phyloP scores from a whole-genome alignment of 129 eudicot genomes.

The Chrysanthemum seticuspe region DNA sequence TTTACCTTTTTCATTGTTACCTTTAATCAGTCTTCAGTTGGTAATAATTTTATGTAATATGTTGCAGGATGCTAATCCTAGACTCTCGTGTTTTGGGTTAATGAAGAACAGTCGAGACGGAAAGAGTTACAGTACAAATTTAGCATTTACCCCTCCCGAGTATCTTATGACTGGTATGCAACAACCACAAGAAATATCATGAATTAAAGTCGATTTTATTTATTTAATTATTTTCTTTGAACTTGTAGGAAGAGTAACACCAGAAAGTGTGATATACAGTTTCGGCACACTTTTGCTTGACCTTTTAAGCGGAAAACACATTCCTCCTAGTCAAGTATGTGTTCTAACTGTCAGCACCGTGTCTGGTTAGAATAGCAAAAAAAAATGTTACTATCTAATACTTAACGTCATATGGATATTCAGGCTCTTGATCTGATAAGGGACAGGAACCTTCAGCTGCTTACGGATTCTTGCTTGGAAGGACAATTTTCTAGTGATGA shows the following conservation, averaged over 20 bases:
- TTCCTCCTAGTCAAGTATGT: constrained; percentile 76
- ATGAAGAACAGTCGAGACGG: constrained; percentile 99
- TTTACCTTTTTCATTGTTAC: background rate
- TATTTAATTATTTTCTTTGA: constrained; percentile 18
- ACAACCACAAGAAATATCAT: constrained; percentile 1
- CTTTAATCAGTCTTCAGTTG: background rate
- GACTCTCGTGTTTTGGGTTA: constrained; percentile 88
- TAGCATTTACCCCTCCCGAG: constrained; percentile 98
- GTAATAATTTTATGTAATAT: background rate
- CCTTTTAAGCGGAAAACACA: constrained; percentile 69
- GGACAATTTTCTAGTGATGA: constrained; percentile 89
- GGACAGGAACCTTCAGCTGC: constrained; percentile 88
- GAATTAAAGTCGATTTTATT: constrained; percentile 8
- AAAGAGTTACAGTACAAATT: constrained; percentile 91
- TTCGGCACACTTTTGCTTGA: constrained; percentile 73
- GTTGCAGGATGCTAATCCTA: constrained; percentile 78
- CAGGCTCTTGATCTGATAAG: constrained; percentile 94
- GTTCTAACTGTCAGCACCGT: constrained; percentile 1
- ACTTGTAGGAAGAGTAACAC: constrained; percentile 59
- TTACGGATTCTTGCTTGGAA: constrained; percentile 94
- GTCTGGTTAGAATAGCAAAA: background rate
- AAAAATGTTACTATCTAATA: constrained; percentile 21
- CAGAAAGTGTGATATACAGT: constrained; percentile 69
- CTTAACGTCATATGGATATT: constrained; percentile 17
- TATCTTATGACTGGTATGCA: constrained; percentile 77